Conservation (phyloP, 2,329 filamentous ascomycete species). For the Calonectria ilicicola region DNA sequence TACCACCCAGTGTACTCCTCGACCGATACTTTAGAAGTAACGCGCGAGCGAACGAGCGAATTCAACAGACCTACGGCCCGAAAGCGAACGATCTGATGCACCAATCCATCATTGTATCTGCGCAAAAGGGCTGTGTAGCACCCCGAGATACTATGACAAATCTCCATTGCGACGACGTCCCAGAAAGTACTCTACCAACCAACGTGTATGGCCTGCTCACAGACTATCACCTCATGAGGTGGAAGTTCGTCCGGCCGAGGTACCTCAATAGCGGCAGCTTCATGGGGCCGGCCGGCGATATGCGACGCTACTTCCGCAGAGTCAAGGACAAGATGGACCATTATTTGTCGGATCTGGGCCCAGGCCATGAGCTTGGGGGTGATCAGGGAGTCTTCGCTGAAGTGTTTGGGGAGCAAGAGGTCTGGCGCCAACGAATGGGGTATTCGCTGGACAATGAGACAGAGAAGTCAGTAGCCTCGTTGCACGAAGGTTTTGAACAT, state of each 20-base stretch:
- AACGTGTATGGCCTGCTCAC: neutral
- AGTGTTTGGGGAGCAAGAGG: neutral
- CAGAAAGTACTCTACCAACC: neutral
- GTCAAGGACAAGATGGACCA: neutral
- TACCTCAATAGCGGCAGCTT: neutral
- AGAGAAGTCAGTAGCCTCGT: neutral
- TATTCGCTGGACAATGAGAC: neutral
- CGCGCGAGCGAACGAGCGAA: neutral
- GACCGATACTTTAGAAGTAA: neutral
- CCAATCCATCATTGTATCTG: neutral
- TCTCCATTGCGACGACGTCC: neutral
- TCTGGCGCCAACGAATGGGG: neutral
- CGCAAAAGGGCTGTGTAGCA: neutral
- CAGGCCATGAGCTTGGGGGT: neutral
- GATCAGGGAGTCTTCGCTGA: neutral
- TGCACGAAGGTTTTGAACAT: neutral
- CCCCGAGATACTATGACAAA: neutral
- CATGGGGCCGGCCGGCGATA: neutral
- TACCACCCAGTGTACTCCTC: neutral
- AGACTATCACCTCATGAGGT: neutral
- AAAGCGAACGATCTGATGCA: neutral
- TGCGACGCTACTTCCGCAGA: neutral
- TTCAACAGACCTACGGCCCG: neutral
- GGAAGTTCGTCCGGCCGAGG: neutral
- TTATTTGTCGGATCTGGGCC: neutral